Percentiles rank a stretch among this genome's conserved stretches.
These are phyloP conservation scores for Sherardia arvensis DNA, from an alignment of 257 asterid genomes.

Conservation along the genomic window DNA sequence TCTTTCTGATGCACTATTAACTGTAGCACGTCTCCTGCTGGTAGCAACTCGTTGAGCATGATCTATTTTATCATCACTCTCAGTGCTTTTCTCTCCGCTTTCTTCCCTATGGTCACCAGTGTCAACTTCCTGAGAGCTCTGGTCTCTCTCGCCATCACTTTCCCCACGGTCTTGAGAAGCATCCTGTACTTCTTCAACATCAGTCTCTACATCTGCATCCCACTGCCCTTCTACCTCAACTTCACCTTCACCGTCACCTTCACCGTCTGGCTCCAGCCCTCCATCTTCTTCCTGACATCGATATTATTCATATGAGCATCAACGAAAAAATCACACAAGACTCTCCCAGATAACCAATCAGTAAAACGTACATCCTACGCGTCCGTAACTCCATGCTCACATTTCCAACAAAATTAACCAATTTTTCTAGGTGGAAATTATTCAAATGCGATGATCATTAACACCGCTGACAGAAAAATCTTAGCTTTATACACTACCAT, in stretches of 20 bases:
- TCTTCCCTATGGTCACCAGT: constrained; percentile 74
- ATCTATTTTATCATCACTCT: constrained; percentile 70
- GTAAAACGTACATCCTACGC: not conserved
- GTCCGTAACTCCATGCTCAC: not conserved
- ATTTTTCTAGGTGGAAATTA: not conserved
- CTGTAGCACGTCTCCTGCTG: constrained; percentile 60
- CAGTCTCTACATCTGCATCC: constrained; percentile 67
- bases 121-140: constrained; percentile 73
- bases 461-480: not conserved
- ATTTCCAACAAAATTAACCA: not conserved
- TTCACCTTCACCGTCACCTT: constrained; percentile 17
- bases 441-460: not conserved
- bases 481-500: too few species aligned
- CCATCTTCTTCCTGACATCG: constrained; percentile 56
- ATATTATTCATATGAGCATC: not conserved
- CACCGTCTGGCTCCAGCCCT: constrained; percentile 52
- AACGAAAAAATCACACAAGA: constrained; percentile 7
- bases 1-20: constrained; percentile 78
- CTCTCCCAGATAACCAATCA: not conserved
- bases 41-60: constrained; percentile 58
- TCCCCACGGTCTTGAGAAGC: constrained; percentile 50
- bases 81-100: constrained; percentile 65
- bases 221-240: constrained; percentile 59
- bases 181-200: constrained; percentile 63
- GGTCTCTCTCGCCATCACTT: constrained; percentile 79